These are phyloP conservation scores for Pulveroboletus sp. DNA, from an alignment of 768 basidiomycete genomes.

Conservation along the genomic window DNA sequence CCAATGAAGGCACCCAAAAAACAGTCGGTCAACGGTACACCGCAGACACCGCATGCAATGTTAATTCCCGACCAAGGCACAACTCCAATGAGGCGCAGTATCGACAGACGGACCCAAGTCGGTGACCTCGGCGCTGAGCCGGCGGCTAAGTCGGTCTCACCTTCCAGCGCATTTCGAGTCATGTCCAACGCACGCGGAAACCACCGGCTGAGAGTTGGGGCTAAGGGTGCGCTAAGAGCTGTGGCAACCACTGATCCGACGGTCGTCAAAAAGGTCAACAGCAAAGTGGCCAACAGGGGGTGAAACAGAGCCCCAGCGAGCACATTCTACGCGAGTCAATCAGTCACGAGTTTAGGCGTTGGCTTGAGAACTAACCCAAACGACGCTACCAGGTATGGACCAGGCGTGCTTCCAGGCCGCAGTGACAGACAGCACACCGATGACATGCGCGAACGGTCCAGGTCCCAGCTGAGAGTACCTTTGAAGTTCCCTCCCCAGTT, in stretches of 20 bases:
- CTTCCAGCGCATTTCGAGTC: constrained; percentile 77
- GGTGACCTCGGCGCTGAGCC: constrained; percentile 36
- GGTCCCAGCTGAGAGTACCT: constrained; percentile 71
- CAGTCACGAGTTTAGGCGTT: constrained; percentile 10
- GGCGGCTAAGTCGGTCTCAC: constrained; percentile 46
- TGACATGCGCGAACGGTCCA: constrained; percentile 65
- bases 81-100: constrained; percentile 86
- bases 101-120: constrained; percentile 81
- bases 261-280: constrained; percentile 83
- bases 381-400: constrained; percentile 92
- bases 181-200: constrained; percentile 84
- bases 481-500: constrained; percentile 70
- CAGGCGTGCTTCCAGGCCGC: constrained; percentile 96
- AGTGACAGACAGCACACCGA: constrained; percentile 77
- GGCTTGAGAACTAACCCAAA: constrained; percentile 58
- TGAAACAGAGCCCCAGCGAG: constrained; percentile 84
- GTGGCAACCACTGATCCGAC: constrained; percentile 82
- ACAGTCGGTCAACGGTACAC: constrained; percentile 72
- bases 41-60: constrained; percentile 90
- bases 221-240: constrained; percentile 74
- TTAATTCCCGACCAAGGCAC: constrained; percentile 98
- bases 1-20: constrained; percentile 81
- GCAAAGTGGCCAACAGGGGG: constrained; percentile 72
- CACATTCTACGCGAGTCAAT: constrained; percentile 62
- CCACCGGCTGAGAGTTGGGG: constrained; percentile 73